Base-by-base conservation (phyloP, 495 filamentous ascomycete species). In the Penicillium fimorum region DNA sequence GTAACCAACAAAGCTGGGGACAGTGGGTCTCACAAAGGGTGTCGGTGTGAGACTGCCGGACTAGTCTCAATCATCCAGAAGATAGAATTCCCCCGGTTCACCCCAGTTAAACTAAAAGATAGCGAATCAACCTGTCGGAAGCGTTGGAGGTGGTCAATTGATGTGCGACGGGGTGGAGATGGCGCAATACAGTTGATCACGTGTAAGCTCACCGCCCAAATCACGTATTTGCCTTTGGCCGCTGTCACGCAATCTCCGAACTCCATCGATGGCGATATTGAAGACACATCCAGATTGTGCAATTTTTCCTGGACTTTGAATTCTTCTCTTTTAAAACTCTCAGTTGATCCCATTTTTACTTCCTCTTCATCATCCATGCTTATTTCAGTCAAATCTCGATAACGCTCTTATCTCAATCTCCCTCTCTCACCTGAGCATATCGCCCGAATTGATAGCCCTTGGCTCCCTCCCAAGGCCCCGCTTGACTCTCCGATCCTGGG, bases 141-240 rank as follows among this genome's bases (percentile, higher is more conserved):
- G 52, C 29, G 13, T 17, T n/a, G 44, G 44, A 46, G 42, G 20
- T 22, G 47, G 17, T 44, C 20, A 27, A 25, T 12, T 50, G 55
- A 42, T 33, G 47, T 45, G 55, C 18, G 17, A 25, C 3, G 18
- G 17, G 9, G 38, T 29, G 46, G 54, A 49, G 54, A 57, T 57
- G 46, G 47, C 55, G 55, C 47, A 25, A 57, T 57, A 27, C 27
- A 27, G 45, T 20, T 47, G 3, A 17, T 52, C 55, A 57, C 55
- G 47, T 57, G 55, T 0, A 11, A 10, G 1, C 17, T 27, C 30
- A 55, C 33, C 44, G 44, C 49, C 49, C 24, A 27, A 20, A 51
- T 38, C 49, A 41, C 35, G 49, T 29, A 51, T 51, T 41, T 22
- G 49, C 49, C 45, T 29, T 33, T 17, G 18, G 44, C 22, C 24